A percentile compares a stretch with the other conserved stretches of the same genome.
These are phyloP conservation scores for Gymnopilus dilepis DNA, from an alignment of 768 basidiomycete species.

Conservation along the genomic window DNA sequence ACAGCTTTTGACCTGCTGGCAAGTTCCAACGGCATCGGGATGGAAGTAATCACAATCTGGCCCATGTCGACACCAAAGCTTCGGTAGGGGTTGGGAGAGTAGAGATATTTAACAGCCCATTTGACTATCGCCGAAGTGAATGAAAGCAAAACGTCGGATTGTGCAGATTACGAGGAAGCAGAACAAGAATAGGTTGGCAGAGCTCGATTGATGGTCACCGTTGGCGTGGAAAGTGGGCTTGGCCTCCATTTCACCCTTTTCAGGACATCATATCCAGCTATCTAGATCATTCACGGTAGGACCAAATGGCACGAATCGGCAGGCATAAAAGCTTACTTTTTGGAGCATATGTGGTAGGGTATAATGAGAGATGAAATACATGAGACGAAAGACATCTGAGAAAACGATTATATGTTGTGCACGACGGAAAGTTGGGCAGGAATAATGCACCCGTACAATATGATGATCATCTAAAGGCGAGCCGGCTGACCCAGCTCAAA, in stretches of 20 bases:
- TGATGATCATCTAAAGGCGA: constrained; percentile 18
- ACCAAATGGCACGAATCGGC: background rate
- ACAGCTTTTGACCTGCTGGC: background rate
- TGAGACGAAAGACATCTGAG: background rate
- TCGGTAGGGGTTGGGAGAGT: background rate
- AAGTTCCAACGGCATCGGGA: background rate
- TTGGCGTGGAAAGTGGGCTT: background rate
- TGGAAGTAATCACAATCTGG: background rate
- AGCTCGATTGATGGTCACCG: constrained; percentile 1
- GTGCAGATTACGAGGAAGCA: background rate
- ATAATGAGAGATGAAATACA: constrained; percentile 10
- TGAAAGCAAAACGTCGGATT: background rate
- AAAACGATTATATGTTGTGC: constrained; percentile 9
- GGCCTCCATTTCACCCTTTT: background rate
- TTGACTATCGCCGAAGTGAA: background rate
- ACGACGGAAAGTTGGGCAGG: constrained; percentile 1
- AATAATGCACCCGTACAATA: constrained; percentile 8
- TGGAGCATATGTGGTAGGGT: constrained; percentile 16
- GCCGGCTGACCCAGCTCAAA: constrained; percentile 14
- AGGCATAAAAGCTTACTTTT: constrained; percentile 1
- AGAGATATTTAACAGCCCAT: background rate
- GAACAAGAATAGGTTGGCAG: background rate
- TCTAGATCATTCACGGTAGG: background rate
- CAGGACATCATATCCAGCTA: background rate
- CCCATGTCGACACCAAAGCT: background rate